phyloP scores from a whole-genome alignment of 2,329 filamentous ascomycete species.

The Diaporthe capsici region DNA sequence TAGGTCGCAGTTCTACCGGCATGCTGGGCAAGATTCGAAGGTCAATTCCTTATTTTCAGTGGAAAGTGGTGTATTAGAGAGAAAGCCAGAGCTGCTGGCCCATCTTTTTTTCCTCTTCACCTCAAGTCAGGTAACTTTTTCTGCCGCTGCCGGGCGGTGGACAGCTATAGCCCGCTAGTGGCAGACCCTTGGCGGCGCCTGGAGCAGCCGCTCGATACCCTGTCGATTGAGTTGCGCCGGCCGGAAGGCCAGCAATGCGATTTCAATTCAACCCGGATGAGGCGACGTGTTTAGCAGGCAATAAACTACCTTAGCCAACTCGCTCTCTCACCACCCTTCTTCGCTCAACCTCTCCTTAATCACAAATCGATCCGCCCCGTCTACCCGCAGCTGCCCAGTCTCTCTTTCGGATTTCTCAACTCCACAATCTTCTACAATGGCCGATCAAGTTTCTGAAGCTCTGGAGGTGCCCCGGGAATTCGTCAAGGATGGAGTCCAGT shows the following conservation, averaged over 20 bases:
- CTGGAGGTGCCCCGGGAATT: slow-evolving; percentile 79
- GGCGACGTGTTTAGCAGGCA: slow-evolving; percentile 41
- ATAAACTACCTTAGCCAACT: slow-evolving; percentile 14
- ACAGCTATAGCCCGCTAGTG: slow-evolving; percentile 23
- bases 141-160: slow-evolving; percentile 31
- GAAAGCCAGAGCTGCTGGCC: neutral
- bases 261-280: slow-evolving; percentile 37
- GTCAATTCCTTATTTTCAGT: slow-evolving; percentile 8
- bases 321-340: slow-evolving; percentile 24
- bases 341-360: slow-evolving; percentile 9
- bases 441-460: slow-evolving; percentile 79
- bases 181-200: slow-evolving; percentile 13
- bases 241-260: slow-evolving; percentile 41
- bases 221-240: slow-evolving; percentile 31
- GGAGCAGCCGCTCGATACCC: slow-evolving; percentile 11
- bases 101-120: slow-evolving; percentile 27
- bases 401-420: slow-evolving; percentile 5
- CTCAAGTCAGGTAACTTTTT: slow-evolving; percentile 34
- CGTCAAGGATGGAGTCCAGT: slow-evolving; percentile 72
- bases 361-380: neutral
- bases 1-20: slow-evolving; percentile 40
- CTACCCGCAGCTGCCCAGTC: slow-evolving; percentile 2
- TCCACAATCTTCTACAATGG: slow-evolving; percentile 59
- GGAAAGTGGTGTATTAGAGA: neutral
- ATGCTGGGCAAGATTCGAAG: slow-evolving; percentile 29